Conservation (phyloP, 306 rosid species). For the Pyrus pyrifolia region DNA sequence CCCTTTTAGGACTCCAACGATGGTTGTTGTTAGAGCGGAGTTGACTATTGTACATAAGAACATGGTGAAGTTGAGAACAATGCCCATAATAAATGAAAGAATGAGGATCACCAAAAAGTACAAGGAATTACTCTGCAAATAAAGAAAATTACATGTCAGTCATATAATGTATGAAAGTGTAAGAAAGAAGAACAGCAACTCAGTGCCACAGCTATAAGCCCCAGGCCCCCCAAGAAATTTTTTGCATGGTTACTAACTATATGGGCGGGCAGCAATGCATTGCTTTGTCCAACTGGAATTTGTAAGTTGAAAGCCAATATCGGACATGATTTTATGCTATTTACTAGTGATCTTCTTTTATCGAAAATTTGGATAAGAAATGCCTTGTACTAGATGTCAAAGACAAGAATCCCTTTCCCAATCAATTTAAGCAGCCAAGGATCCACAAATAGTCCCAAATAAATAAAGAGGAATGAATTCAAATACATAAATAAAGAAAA, state of each 20-base stretch:
- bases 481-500: not conserved
- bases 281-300: not conserved
- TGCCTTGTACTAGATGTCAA: not conserved
- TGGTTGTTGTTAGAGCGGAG: constrained; percentile 90
- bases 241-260: not conserved
- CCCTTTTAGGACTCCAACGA: constrained; percentile 96
- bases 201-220: not conserved
- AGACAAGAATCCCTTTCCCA: not conserved
- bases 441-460: not conserved
- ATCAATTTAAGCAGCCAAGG: not conserved
- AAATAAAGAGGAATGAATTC: not conserved
- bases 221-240: not conserved
- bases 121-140: constrained; percentile 70
- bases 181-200: not conserved
- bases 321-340: not conserved
- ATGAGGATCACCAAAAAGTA: constrained; percentile 66
- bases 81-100: constrained; percentile 86
- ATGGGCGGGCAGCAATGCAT: not conserved
- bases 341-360: not conserved
- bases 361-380: not conserved
- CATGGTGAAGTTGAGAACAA: constrained; percentile 95
- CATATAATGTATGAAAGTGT: not conserved
- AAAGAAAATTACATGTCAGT: constrained; percentile 4
- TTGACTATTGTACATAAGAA: constrained; percentile 92
- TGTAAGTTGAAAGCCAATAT: not conserved